Percentiles rank a stretch among this genome's conserved stretches.
These are phyloP conservation scores for Reticulascus tulasneorum DNA, from an alignment of 2,329 filamentous ascomycete genomes.

Conservation along the genomic window DNA sequence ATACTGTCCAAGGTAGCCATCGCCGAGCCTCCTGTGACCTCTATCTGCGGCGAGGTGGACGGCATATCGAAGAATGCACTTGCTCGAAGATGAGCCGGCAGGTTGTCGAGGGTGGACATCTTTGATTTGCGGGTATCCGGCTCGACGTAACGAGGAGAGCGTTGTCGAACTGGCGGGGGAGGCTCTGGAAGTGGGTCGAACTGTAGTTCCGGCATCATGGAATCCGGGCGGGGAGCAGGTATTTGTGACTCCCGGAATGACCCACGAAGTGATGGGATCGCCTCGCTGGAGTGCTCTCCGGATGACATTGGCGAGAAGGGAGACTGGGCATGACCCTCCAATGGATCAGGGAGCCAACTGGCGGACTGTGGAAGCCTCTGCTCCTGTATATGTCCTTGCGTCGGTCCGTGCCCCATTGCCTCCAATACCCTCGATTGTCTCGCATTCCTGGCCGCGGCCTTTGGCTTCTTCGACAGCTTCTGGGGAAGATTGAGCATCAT, in stretches of 20 bases:
- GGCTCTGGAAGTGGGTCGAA: constrained; percentile 6
- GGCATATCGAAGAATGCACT: constrained; percentile 83
- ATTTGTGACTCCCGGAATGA: constrained; percentile 5
- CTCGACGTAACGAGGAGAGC: constrained; percentile 25
- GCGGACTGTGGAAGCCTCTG: constrained; percentile 32
- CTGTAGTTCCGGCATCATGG: not conserved
- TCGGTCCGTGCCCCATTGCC: constrained; percentile 46
- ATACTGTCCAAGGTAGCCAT: constrained; percentile 88
- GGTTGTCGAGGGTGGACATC: constrained; percentile 22
- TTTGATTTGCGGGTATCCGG: constrained; percentile 28
- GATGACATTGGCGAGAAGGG: not conserved
- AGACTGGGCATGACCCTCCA: constrained; percentile 21
- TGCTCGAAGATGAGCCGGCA: constrained; percentile 85
- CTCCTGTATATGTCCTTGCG: constrained; percentile 9
- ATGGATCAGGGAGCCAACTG: constrained; percentile 45
- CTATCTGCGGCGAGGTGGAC: constrained; percentile 45
- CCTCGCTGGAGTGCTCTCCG: constrained; percentile 1
- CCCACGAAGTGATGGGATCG: no score
- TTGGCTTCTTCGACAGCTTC: constrained; percentile 72
- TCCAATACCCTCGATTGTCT: constrained; percentile 71
- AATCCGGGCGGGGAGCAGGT: not conserved
- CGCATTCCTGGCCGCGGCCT: constrained; percentile 60
- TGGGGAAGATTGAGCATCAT: constrained; percentile 90
- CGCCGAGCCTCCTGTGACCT: constrained; percentile 73
- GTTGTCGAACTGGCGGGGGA: constrained; percentile 16